These are phyloP conservation scores for Podochytrium sp. DNA, from an alignment of 192 early-diverging fungal genomes.

Conservation along the genomic window DNA sequence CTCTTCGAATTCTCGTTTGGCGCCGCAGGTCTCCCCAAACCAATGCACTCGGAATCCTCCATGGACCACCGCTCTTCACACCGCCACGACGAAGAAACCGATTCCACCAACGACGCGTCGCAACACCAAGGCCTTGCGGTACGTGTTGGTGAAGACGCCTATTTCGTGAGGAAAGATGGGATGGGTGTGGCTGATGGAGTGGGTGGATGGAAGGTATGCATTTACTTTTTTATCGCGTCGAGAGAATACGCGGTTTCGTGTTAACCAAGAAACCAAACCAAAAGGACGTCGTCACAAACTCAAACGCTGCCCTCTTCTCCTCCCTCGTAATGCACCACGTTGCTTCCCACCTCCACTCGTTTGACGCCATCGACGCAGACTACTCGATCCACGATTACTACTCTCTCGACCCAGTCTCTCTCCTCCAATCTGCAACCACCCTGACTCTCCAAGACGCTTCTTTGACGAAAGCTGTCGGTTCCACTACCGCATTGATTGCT, in stretches of 20 bases:
- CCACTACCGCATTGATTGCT: conserved; percentile 87
- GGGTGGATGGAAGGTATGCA: conserved; percentile 92
- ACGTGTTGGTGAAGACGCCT: conserved; percentile 91
- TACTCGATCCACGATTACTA: conserved; percentile 74
- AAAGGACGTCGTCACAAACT: conserved; percentile 52
- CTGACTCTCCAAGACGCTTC: conserved; percentile 70
- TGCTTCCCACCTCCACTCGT: conserved; percentile 78
- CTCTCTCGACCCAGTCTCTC: conserved; percentile 78
- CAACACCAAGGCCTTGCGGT: conserved; percentile 35
- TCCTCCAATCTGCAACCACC: conserved; percentile 81
- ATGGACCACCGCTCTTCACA: conserved; percentile 35
- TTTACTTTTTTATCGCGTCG: too few relatives aligned
- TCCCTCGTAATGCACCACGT: conserved; percentile 94
- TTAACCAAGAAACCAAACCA: neutral
- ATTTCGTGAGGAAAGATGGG: conserved; percentile 83
- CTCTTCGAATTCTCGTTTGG: conserved; percentile 63
- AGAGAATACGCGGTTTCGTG: neutral
- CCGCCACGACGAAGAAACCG: neutral
- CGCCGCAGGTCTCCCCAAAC: conserved; percentile 63
- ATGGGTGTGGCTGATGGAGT: conserved; percentile 96
- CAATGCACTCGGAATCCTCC: conserved; percentile 12
- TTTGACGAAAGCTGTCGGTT: conserved; percentile 82
- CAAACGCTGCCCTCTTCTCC: conserved; percentile 90
- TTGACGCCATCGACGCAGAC: conserved; percentile 79
- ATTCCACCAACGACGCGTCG: neutral